Evolutionary conservation across 768 basidiomycete genomes (phyloP), one percentile per base, ranked within the genome.

Genomic region (Suillus tomentosus): DNA sequence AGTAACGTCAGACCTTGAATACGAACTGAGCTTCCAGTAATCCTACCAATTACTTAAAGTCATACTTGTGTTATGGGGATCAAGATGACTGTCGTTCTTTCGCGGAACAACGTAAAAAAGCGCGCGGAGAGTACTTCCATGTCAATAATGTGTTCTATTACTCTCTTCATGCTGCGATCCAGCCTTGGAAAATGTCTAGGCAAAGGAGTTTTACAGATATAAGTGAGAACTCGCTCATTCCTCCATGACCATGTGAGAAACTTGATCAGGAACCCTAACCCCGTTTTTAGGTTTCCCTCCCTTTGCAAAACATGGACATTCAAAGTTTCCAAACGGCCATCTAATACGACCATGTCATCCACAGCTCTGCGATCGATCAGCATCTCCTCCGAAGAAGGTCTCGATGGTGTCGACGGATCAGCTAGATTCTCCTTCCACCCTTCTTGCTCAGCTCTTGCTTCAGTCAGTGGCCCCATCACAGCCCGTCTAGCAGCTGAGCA

Each of bases 381-480:
- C 47, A 81, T 90, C 45, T 73, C 76, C 7, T 89, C 85, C 65
- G 87, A 89, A 57, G 79, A 78, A 1, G 57, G 57, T 0, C 80
- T 92, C 10, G 84, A 86, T n/a, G 81, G 89, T 59, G 89, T 87
- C 24, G 92, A 94, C 66, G 90, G 90, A 1, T 92, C 90, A 3
- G 91, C 90, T 2, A 80, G 86, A 31, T 94, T 93, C 69, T 85
- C 65, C 0, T 65, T 63, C 22, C 68, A 43, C 11, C n/a, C 57
- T 22, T 64, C 62, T 51, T 64, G 54, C 59, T 62, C 69, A 73
- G 89, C 87, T 3, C 74, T 93, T 22, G 86, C 89, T 9, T 92
- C 92, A 5, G 73, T 93, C 42, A 91, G 91, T 15, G 93, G 94
- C 0, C 94, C 94, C 22, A 88, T 94, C 53, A 87, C 94, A 67